phyloP scores from a whole-genome alignment of 2,329 filamentous ascomycete species.

The Talaromyces sp. region DNA sequence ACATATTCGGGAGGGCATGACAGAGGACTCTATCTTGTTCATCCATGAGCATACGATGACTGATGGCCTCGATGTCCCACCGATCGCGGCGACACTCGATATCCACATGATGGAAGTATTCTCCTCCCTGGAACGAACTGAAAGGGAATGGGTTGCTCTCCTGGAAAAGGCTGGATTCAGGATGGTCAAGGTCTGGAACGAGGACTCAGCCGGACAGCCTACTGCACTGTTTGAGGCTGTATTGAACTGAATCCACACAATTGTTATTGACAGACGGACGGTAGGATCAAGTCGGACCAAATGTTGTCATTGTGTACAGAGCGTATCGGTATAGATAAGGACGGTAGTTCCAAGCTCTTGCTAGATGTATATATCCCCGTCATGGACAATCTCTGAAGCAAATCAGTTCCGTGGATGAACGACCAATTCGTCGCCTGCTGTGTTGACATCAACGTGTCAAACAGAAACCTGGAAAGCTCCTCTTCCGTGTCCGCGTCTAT shows the following conservation, averaged over 20 bases:
- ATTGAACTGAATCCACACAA: not conserved
- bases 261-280: not conserved
- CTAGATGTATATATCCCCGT: not conserved
- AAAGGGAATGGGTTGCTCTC: constrained; percentile 19
- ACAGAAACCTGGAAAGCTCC: not conserved
- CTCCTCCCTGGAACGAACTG: constrained; percentile 18
- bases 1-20: constrained; percentile 21
- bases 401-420: not conserved
- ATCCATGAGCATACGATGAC: constrained; percentile 21
- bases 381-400: not conserved
- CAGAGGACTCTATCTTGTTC: constrained; percentile 21
- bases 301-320: not conserved
- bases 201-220: not conserved
- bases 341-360: not conserved
- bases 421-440: not conserved
- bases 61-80: not conserved
- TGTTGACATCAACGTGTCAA: not conserved
- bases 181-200: constrained; percentile 5
- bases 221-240: constrained; percentile 6
- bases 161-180: constrained; percentile 16
- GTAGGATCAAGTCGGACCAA: not conserved
- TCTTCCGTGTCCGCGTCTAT: not conserved
- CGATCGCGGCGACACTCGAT: constrained; percentile 10
- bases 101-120: constrained; percentile 20
- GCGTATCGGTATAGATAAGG: not conserved